Evolutionary conservation across 768 basidiomycete species (phyloP), one percentile per base, ranked within the genome.

Genomic region (Cyathus striatus): DNA sequence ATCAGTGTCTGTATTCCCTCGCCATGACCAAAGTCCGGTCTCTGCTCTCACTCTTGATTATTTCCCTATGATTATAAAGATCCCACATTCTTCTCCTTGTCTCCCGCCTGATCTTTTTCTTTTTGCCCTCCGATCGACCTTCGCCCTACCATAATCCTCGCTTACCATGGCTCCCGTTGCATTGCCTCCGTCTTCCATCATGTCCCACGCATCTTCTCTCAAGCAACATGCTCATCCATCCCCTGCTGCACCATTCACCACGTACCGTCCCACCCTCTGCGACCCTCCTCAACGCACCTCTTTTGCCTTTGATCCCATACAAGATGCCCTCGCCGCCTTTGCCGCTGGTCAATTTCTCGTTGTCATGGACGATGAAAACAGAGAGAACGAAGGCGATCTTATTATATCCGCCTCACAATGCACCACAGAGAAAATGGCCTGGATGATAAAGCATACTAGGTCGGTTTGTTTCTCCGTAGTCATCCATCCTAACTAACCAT

Each of bases 401-500:
- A 91, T 97, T 58, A 86, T 92, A 56, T 81, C 95, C 12, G 96
- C 81, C 2, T 73, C 74, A 20, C 77, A 81, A 40, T 83, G 90
- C 51, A 91, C 93, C 27, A 90, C 91, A 1, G 90, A 97, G 64
- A 90, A 93, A 58, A 98, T 99, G 96, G 95, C 96, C 1, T 99
- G 91, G 91, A 87, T 99, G 78, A 93, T 99, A 60, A 86, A 87
- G 57, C 84, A 94, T 60, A 90, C 92, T 0, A 96, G 92, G 95
- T 94, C 40, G 46, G 78, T 62, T 33, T 23, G 13, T 16, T 33
- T 14, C 7, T 25, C 24, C 42, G 46, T 59, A 44, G 45, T 38
- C 27, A 26, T 40, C 9, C 23, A 20, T 22, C 34, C 34, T 20
- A 22, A 21, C 14, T 34, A 23, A 36, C 27, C 35, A 45, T 38